Conservation (phyloP, 1,284 basidiomycete species). For the Ustilago bromivora region DNA sequence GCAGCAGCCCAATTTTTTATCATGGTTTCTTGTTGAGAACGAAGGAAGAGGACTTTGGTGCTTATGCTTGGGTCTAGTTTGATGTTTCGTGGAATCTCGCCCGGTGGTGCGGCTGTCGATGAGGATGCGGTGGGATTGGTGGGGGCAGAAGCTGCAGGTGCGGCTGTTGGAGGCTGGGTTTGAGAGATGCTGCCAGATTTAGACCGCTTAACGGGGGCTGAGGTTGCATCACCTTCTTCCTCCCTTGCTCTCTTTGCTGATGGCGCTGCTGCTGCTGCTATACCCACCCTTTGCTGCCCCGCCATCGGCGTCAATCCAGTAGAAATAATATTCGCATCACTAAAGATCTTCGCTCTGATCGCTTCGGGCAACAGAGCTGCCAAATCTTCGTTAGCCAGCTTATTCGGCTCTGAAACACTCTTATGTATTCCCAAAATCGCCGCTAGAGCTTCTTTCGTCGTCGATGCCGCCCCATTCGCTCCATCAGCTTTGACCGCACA, state of each 20-base stretch:
- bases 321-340: slow-evolving; percentile 41
- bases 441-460: slow-evolving; percentile 30
- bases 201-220: slow-evolving; percentile 38
- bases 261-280: not conserved
- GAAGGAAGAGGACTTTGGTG: slow-evolving; percentile 56
- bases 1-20: slow-evolving; percentile 55
- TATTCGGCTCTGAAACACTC: slow-evolving; percentile 35
- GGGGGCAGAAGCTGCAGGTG: not conserved
- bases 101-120: not conserved
- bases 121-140: slow-evolving; percentile 1
- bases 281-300: not conserved
- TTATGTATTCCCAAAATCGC: slow-evolving; percentile 42
- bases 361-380: slow-evolving; percentile 29
- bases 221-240: slow-evolving; percentile 13
- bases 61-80: slow-evolving; percentile 43
- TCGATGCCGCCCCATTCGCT: not conserved
- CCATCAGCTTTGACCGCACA: slow-evolving; percentile 33
- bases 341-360: slow-evolving; percentile 29
- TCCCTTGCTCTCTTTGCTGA: slow-evolving; percentile 37
- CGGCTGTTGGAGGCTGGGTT: slow-evolving; percentile 5
- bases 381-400: slow-evolving; percentile 41
- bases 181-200: slow-evolving; percentile 46
- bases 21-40: slow-evolving; percentile 61
- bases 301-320: slow-evolving; percentile 25
- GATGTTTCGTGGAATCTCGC: slow-evolving; percentile 26